These are phyloP conservation scores for Aspergillus ochraceoroseus DNA, from an alignment of 2,329 filamentous ascomycete species.

Conservation along the genomic window DNA sequence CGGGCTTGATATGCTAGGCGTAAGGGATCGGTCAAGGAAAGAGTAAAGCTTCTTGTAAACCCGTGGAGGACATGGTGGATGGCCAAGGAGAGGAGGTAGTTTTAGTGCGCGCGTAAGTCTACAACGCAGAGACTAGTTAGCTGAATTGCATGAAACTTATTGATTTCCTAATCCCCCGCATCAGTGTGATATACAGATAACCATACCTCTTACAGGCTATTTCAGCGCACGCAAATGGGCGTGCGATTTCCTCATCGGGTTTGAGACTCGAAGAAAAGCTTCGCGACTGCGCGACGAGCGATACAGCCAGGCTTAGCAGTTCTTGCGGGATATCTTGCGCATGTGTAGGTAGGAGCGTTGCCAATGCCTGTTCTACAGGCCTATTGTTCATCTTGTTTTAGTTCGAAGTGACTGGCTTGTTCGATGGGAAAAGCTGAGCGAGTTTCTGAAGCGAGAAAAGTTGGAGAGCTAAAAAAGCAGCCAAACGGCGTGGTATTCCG, in stretches of 20 bases:
- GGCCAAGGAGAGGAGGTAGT: slow-evolving; percentile 68
- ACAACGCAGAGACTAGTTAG: slow-evolving; percentile 2
- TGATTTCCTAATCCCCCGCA: too few relatives aligned
- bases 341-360: slow-evolving; percentile 69
- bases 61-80: slow-evolving; percentile 71
- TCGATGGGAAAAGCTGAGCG: background rate
- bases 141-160: too few relatives aligned
- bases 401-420: background rate
- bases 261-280: slow-evolving; percentile 72
- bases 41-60: slow-evolving; percentile 79
- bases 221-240: slow-evolving; percentile 77
- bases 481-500: too few relatives aligned
- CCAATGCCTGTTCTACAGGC: slow-evolving; percentile 66
- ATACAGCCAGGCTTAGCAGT: slow-evolving; percentile 67
- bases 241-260: slow-evolving; percentile 80
- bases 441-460: too few relatives aligned
- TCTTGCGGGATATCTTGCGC: slow-evolving; percentile 61
- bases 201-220: slow-evolving; percentile 77
- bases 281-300: slow-evolving; percentile 74
- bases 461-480: too few relatives aligned
- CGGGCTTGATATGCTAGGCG: slow-evolving; percentile 30
- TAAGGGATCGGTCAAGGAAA: slow-evolving; percentile 70
- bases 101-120: slow-evolving; percentile 72
- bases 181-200: too few relatives aligned
- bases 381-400: slow-evolving; percentile 59